These are phyloP conservation scores for Climacium dendroides DNA, from an alignment of 225 moss, liverwort and hornwort species.

Conservation along the genomic window DNA sequence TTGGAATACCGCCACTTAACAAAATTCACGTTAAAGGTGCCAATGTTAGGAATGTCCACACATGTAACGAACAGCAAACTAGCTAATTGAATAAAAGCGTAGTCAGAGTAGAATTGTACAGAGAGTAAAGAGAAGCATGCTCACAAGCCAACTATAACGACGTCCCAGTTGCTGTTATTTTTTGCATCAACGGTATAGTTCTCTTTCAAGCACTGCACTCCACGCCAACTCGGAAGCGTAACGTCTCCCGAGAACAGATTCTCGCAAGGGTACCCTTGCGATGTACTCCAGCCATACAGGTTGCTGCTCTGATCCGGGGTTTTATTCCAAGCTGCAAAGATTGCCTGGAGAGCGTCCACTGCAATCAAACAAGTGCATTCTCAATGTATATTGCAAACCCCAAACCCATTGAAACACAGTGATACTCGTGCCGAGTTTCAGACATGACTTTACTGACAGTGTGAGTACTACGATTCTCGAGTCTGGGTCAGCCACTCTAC, in stretches of 20 bases:
- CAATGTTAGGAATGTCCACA: background rate
- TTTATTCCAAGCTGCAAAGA: background rate
- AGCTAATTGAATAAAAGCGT: background rate
- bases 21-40: background rate
- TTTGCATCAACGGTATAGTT: accelerated
- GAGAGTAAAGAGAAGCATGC: background rate
- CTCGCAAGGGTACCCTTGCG: accelerated
- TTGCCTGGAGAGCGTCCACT: background rate
- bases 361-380: background rate
- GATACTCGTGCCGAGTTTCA: background rate
- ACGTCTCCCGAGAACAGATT: accelerated
- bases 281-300: background rate
- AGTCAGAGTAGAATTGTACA: too few relatives aligned
- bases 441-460: background rate
- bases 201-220: background rate
- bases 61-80: background rate
- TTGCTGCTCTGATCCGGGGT: background rate
- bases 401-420: background rate
- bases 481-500: background rate
- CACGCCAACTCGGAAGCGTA: background rate
- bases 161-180: accelerated
- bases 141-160: background rate
- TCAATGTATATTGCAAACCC: too few relatives aligned
- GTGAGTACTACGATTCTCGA: background rate
- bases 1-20: too few relatives aligned